Conservation (phyloP, 179 eudicot species). For the Carnegiea gigantea region DNA sequence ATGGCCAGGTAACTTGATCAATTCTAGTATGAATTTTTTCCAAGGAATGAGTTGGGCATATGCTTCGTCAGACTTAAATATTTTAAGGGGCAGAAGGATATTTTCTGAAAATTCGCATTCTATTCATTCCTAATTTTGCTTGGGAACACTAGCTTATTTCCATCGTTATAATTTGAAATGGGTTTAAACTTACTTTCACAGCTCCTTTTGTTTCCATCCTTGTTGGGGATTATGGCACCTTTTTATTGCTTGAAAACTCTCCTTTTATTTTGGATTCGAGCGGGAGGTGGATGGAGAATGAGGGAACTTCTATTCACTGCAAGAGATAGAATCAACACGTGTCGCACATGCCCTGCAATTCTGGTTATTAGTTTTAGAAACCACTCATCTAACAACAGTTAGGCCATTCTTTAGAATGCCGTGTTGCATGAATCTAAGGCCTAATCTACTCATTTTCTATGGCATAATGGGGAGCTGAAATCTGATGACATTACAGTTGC, state of each 20-base stretch:
- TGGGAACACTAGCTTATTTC: neutral
- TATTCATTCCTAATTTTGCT: neutral
- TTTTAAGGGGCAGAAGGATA: neutral
- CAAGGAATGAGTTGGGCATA: neutral
- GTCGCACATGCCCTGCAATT: neutral
- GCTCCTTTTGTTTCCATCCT: neutral
- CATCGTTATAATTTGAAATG: neutral
- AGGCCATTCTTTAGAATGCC: too few species aligned
- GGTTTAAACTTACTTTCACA: neutral
- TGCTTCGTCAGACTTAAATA: neutral
- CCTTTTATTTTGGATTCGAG: neutral
- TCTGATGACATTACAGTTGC: neutral
- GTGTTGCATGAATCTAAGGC: neutral
- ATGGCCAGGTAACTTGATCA: constrained; percentile 81
- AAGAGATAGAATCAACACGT: neutral
- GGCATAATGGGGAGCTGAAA: neutral
- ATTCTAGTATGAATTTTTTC: neutral
- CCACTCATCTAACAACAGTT: neutral
- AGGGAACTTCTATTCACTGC: neutral
- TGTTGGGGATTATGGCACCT: neutral
- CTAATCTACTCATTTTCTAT: neutral
- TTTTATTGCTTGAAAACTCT: constrained; percentile 1
- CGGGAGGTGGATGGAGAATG: neutral
- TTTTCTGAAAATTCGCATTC: neutral
- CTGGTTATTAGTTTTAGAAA: neutral